Evolutionary conservation across 306 rosid species (phyloP), one percentile per base, ranked within the genome.

Genomic region (Lathyrus tuberosus): DNA sequence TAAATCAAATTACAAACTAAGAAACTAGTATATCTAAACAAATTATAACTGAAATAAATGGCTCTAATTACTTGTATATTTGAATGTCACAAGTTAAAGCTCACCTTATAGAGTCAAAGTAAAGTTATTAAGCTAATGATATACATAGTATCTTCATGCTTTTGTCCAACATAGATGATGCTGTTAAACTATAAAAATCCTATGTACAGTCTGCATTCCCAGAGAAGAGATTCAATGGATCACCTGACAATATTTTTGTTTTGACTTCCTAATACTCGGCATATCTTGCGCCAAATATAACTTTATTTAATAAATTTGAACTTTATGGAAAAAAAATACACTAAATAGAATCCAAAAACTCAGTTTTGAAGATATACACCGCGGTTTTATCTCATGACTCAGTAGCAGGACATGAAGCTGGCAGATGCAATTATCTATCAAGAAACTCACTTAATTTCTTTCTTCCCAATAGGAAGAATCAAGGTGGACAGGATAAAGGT

Each of bases 381-480:
- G 16, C 7, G 66, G 66, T 35, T 61, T 38, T n/a, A 15, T 61
- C 15, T 35, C 35, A 35, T 4, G 46, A 16, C 6, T 20, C 31
- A 2, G 17, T 57, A 38, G 62, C 9, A 12, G 3, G 26, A 59
- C 12, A 8, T 54, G 26, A 59, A n/a, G 14, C 40, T 1, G 6
- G 12, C 16, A 24, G 22, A 42, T 22, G 14, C 24, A 20, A 13
- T 18, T 40, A 41, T 42, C 44, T 12, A 43, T 14, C 8, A 8
- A 10, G 26, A 31, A 10, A 61, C 10, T 15, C 15, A 16, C 9
- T 44, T 58, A 67, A 4, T 40, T 67, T 51, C 62, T 61, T 43
- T 51, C 47, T 33, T 78, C 78, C 78, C 44, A 51, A 24, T 78
- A 52, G 7, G 78, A 67, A 62, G 75, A 79, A 54, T 67, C 75